Evolutionary conservation across 768 basidiomycete genomes (phyloP), one percentile per base, ranked within the genome.

Genomic region (Tulasnella sp.): DNA sequence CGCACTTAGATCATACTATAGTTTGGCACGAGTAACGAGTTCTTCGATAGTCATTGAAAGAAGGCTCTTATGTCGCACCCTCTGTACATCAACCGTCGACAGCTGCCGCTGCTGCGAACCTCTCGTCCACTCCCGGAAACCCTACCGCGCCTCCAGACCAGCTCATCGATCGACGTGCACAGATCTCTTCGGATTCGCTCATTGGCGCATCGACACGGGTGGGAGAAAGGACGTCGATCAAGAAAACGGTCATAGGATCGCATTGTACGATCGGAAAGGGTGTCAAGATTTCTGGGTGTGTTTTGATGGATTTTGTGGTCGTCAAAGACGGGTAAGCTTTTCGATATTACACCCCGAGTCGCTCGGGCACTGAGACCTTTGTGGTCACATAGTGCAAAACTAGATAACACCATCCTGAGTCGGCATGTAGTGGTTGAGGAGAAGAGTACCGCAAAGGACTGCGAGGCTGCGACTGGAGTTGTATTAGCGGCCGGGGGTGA

Each of bases 291-390:
- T 77, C 76, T 2, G 86, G 88, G 10, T 93, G 87, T 64, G 79
- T 95, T 5, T 69, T 97, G 23, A 76, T 93, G 64, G 94, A 96
- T 67, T 92, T 95, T 66, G 94, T 92, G 65, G 78, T 88, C 3
- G 73, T 97, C 11, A 86, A 80, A 44, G 91, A 95, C 60, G 90
- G 91, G 93, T 91, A 63, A 67, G 81, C 68, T n/a, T 52, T 11
- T 15, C 17, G 24, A 1, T 21, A 4, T 41, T 45, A 4, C 38
- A 56, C 5, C 17, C 38, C 19, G 21, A 44, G 44, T 10, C 24
- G 19, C 13, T 42, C 51, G n/a, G 27, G 21, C 17, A 23, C 48
- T 29, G 17, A 60, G 7, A 1, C 10, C 38, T 13, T 7, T 24
- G 7, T 44, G 47, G 5, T 24, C 27, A 19, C 21, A 30, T 30